Base-by-base conservation (phyloP, 208 protist genomes). In the Blastocrithidia nonstop region DNA sequence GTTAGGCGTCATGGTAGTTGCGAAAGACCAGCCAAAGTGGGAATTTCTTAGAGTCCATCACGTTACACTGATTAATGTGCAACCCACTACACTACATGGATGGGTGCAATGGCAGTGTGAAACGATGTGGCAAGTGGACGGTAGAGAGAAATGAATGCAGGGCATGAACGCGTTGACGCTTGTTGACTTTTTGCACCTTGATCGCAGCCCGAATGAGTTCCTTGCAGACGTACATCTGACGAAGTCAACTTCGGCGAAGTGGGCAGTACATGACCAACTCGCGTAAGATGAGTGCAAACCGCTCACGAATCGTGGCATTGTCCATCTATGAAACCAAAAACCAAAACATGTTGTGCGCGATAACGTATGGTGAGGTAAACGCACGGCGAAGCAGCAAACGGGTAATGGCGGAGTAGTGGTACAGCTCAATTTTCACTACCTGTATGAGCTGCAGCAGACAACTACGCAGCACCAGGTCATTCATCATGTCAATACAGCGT, bases 31-130 rank as follows among this genome's bases (percentile, higher is more conserved):
- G 71, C 66, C 71, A 95, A 7, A 96, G 60, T 6, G 93, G 93
- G 36, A 72, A 71, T 63, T 95, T 96, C 50, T 96, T 95, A 0
- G 64, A 87, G 35, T 83, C 73, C 91, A 96, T 95, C 22, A 93
- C 84, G 40, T 89, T 91, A 65, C 93, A 97, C 48, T 94, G 71
- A 19, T 68, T 67, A 28, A 90, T 63, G 28, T 92, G 61, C 11
- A 96, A 42, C 6, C 57, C 62, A 46, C 58, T 67, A 50, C 69
- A 80, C 53, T 92, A 73, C 61, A 87, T 65, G 7, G 57, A 58
- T 1, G 71, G 72, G 55, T 80, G 58, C 1, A 90, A 54, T 1
- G 82, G 61, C 9, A 88, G 54, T 1, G 71, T 77, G 50, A 89
- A 87, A 13, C 45, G 57, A 7, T 50, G 54, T 20, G 74, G 74